Conservation (phyloP, 2,329 filamentous ascomycete genomes). For the Arthrobotrys entomopaga region DNA sequence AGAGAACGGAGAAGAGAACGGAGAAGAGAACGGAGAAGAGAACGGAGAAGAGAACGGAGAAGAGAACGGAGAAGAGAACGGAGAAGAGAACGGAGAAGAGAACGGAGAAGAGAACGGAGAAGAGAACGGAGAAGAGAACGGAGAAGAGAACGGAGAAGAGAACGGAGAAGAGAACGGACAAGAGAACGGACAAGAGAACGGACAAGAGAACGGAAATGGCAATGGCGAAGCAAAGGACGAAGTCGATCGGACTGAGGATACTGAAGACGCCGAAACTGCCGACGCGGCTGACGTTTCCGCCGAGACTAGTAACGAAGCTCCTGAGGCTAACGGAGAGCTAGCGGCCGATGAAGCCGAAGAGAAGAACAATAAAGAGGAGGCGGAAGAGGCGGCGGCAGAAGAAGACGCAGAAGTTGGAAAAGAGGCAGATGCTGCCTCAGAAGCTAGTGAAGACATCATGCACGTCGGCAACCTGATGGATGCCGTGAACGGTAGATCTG, state of each 20-base stretch:
- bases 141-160: background rate
- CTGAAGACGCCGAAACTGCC: background rate
- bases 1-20: background rate
- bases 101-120: background rate
- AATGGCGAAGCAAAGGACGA: background rate
- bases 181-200: background rate
- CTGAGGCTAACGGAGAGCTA: too few species aligned
- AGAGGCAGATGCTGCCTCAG: background rate
- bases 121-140: background rate
- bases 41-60: background rate
- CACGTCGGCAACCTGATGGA: background rate
- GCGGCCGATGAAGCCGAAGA: too few species aligned
- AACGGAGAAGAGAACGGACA: background rate
- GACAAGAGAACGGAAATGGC: background rate
- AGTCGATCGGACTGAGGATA: background rate
- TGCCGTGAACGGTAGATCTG: background rate
- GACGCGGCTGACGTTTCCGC: background rate
- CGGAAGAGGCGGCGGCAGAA: background rate
- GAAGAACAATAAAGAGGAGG: conserved; percentile 1
- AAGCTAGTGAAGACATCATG: background rate
- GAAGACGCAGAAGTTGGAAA: background rate
- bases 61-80: background rate
- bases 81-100: background rate
- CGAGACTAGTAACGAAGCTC: too few species aligned
- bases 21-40: background rate